Base-by-base conservation (phyloP, 805 yeast species). In the Maudiozyma turicensis region DNA sequence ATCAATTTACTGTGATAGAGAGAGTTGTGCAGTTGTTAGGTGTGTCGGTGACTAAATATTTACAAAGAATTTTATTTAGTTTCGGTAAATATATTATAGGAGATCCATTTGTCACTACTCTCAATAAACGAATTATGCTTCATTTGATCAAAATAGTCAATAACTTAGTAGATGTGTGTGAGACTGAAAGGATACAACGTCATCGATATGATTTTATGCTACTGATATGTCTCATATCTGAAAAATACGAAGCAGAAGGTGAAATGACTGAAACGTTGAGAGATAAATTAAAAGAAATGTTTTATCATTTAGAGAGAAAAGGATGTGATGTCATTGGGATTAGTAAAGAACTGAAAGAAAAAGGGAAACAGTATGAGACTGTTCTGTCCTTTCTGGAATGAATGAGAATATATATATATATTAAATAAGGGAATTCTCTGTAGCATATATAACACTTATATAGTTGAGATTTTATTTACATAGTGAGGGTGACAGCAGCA, bases 131-230 rank as follows among this genome's bases (percentile, higher is more conserved):
- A 2, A 34, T 60, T 1, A 40, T 48, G 5, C 11, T 15, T 6
- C 26, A 48, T 11, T 20, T 41, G 3, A 5, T 40, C 5, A 2
- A 48, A 3, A 14, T 58, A 5, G 28, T 65, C 1, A 20, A 40
- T 1, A 26, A 8, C 2, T 14, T 58, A 15, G 44, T 59, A 7
- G 13, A 37, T 4, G 45, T 40, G 1, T 52, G 55, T 29, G 58
- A 64, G 3, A 11, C 32, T 0, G 62, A 55, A 34, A 53, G 68
- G 37, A 41, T 62, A 7, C 31, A 39, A 4, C 57, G 51, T 1
- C 67, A 63, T 48, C 51, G 48, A 28, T 62, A 53, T 47, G 66
- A 63, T 48, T 45, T 63, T 28, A 38, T 58, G 20, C 61, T 61
- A 2, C 39, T 60, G 8, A 35, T 55, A 1, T 14, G 59, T 2